Base-by-base conservation (phyloP, 2,329 filamentous ascomycete genomes). In the Monosporascus sp. region DNA sequence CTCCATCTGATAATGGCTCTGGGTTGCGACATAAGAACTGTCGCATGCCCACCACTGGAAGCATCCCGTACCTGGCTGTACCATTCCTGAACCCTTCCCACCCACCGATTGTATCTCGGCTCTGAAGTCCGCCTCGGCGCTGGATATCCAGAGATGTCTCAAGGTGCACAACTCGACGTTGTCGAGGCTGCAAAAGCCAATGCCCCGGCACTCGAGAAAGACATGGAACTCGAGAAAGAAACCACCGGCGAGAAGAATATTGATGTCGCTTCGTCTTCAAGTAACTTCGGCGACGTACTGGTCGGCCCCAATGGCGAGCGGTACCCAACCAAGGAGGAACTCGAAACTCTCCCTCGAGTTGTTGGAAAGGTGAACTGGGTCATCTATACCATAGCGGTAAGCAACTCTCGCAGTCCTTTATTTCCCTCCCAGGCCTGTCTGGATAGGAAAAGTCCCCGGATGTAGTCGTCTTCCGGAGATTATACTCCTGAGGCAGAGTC, bases 331-430 rank as follows among this genome's bases (percentile, higher is more conserved):
- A 72, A 75, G 20, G 75, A 81, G 56, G 80, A 84, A 45, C 61
- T 80, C 19, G 58, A 58, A 3, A 79, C 77, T 5, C 68, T 84
- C 7, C 74, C 74, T 37, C 79, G 79, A 56, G 74, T 83, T 8
- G 74, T 78, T 37, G 79, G 77, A 49, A 73, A 71, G 56, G 75
- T 85, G n/a, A 77, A 77, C 9, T 81, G 75, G 75, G 72, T 74
- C 9, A 73, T 78, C 3, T 84, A 78, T 65, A 83, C 78, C 6
- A 75, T 87, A 52, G 82, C 80, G 24, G 24, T 26, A 26, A 26
- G 24, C 24, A 26, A 26, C 24, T 26, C 24, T 26, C 24, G 5
- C 24, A 26, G 24, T 26, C 6, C 24, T 26, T 26, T 2, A 6
- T 2, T 2, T 2, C 24, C 5, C 24, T 26, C 24, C 7, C 24